Base-by-base conservation (phyloP, 164 flowering plant species). In the Stephania cephalantha region DNA sequence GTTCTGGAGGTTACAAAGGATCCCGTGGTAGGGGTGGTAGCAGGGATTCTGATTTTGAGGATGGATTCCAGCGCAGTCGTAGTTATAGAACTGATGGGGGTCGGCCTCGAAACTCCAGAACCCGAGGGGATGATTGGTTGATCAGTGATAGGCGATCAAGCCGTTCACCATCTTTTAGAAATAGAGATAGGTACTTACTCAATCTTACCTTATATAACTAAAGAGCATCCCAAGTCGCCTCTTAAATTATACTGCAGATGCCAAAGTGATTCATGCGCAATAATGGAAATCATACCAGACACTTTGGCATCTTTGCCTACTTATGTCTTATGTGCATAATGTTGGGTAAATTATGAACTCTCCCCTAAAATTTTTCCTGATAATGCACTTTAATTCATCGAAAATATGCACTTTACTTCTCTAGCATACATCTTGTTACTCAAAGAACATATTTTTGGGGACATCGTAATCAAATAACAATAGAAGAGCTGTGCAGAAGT, bases 61-160 rank as follows among this genome's bases (percentile, higher is more conserved):
- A 76, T 82, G 77, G 79, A 31, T 83, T 71, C 69, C 83, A 86
- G 68, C 83, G 91, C 52, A 90, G 93, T 10, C 83, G 93, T 30
- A 86, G 89, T 74, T 74, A 17, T 75, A 83, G 82, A 77, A 65
- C 80, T 42, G 86, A 75, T 15, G 85, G 78, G 69, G 87, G 81
- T 77, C 80, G 84, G 90, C 85, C 92, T 65, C 83, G 79, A 50
- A 81, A 50, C 71, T 83, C 87, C 17, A 85, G 89, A 83, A 81
- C 84, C 77, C 75, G 85, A 70, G 85, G 84, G 7, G 87, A 85
- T 85, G 97, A 91, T 85, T 89, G 97, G 97, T 85, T 93, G 15
- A 87, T 90, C 76, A 80, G 90, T 77, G 87, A 84, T 68, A 82
- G 91, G 67, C 80, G 86, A 76, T 82, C 96, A 71, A 83, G 77